phyloP scores from a whole-genome alignment of 1,284 basidiomycete genomes.

The Irpex sp. region DNA sequence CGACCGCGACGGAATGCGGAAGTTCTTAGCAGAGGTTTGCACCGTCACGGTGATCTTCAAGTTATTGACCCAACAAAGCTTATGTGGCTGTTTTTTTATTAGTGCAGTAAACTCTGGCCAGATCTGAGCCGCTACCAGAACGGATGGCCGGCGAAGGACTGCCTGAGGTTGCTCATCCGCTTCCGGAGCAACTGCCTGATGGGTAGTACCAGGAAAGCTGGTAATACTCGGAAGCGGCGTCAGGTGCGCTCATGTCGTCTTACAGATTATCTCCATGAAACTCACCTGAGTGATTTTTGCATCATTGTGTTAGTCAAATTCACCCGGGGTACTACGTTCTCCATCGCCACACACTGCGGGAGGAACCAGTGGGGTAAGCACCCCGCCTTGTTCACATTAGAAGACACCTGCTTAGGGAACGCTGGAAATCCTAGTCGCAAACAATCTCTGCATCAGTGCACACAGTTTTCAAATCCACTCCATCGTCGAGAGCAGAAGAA shows the following conservation, averaged over 20 bases:
- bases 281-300: too few species aligned
- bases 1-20: neutral
- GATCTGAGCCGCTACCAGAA: neutral
- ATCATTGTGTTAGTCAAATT: too few species aligned
- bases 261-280: too few species aligned
- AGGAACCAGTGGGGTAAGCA: too few species aligned
- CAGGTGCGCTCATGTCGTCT: too few species aligned
- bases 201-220: neutral
- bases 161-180: neutral
- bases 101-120: neutral
- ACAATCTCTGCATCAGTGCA: neutral
- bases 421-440: too few species aligned
- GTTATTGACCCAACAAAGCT: neutral
- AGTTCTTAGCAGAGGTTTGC: neutral
- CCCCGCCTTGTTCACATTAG: too few species aligned
- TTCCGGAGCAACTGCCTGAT: neutral
- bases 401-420: too few species aligned
- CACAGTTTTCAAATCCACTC: neutral
- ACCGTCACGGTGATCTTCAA: neutral
- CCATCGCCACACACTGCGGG: too few species aligned
- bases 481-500: neutral
- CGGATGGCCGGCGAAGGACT: neutral
- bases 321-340: too few species aligned
- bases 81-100: neutral
- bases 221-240: neutral